A percentile compares a stretch with the other conserved stretches of the same genome.
phyloP scores from a whole-genome alignment of 179 eudicot genomes.

The Corrigiola litoralis region DNA sequence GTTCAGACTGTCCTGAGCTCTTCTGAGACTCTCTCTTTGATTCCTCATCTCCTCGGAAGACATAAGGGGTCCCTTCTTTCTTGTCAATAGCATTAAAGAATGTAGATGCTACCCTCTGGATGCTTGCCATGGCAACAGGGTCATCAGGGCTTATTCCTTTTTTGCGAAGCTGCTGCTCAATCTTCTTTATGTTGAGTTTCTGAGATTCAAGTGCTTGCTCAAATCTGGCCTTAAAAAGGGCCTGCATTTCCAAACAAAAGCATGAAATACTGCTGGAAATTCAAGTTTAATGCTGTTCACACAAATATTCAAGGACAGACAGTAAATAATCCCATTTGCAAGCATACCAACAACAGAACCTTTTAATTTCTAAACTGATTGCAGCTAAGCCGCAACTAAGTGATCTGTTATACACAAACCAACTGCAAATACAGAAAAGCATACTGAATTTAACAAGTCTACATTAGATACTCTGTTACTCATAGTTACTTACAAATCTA shows the following conservation, averaged over 20 bases:
- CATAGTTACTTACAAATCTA: too few species aligned
- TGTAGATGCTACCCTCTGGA: constrained; percentile 91
- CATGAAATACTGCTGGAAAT: background rate
- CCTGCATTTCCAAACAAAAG: constrained; percentile 47
- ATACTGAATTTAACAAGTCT: background rate
- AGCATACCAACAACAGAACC: background rate
- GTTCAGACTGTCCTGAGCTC: constrained; percentile 25
- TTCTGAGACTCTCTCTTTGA: constrained; percentile 21
- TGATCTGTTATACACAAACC: background rate
- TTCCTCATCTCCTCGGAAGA: constrained; percentile 54
- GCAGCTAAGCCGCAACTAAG: background rate
- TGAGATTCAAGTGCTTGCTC: constrained; percentile 99
- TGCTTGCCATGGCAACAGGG: constrained; percentile 94
- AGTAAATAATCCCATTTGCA: background rate
- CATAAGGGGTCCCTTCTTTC: constrained; percentile 87
- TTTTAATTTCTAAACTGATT: background rate
- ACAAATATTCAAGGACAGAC: background rate
- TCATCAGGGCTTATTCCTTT: constrained; percentile 94
- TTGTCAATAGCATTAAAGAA: constrained; percentile 91
- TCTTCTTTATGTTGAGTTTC: constrained; percentile 86
- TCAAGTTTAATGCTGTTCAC: background rate
- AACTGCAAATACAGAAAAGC: background rate
- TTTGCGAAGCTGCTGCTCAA: constrained; percentile 81
- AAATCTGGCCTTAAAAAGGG: constrained; percentile 95
- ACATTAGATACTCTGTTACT: background rate